These are phyloP conservation scores for bread wheat (Triticum aestivum) DNA, from an alignment of 176 grass and related monocot species.

Conservation along the genomic window IWGSC_CS_RefSeq_v2.1 NC_057809.1:548240645-548241144, in stretches of 20 bases:
- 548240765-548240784: constrained; percentile 81
- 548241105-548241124: not conserved
- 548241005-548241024: not conserved
- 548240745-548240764: constrained; percentile 34
- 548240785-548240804: constrained; percentile 72
- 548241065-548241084: not conserved
- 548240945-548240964: not conserved
- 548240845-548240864: not conserved
- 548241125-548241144: not conserved
- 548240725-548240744: constrained; percentile 20
- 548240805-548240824: constrained; percentile 76
- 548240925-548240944: not conserved
- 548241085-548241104: not conserved
- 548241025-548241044: not conserved
- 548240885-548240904: not conserved
- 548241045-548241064: not conserved
- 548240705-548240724: constrained; percentile 14
- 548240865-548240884: not conserved
- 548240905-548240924: constrained; percentile 21
- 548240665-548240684: constrained; percentile 68
- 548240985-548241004: constrained; percentile 6
- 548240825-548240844: constrained; percentile 59
- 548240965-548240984: not conserved
- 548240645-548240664: constrained; percentile 81
- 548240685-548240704: constrained; percentile 7